Evolutionary conservation across 2,329 filamentous ascomycete genomes (phyloP).

Genomic region (Huntiella abstrusa): DNA sequence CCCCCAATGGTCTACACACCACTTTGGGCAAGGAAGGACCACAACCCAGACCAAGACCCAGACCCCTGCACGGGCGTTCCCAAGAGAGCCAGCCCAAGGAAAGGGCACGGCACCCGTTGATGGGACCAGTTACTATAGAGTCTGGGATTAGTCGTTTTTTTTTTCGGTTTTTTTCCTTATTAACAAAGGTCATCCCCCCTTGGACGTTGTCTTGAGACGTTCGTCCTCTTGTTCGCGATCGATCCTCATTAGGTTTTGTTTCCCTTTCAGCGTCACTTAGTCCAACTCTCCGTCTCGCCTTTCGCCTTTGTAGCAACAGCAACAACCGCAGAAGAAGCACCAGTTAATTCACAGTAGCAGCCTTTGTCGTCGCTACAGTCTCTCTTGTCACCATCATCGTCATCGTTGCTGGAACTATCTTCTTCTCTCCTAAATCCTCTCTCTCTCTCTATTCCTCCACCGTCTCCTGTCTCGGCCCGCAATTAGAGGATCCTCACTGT

Average conservation of each 20-base stretch:
- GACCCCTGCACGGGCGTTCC: too few species aligned
- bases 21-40: too few species aligned
- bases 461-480: too few species aligned
- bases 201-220: slow-evolving; percentile 3
- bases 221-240: slow-evolving; percentile 6
- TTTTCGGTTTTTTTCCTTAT: slow-evolving; percentile 5
- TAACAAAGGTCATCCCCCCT: slow-evolving; percentile 8
- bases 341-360: neutral
- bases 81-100: too few species aligned
- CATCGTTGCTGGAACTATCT: too few species aligned
- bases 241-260: slow-evolving; percentile 9
- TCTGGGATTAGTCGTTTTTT: neutral
- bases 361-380: neutral
- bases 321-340: too few species aligned
- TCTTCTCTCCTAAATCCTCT: too few species aligned
- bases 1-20: too few species aligned
- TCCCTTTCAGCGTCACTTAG: slow-evolving; percentile 5
- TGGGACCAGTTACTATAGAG: neutral
- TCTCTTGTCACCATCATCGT: neutral
- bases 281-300: slow-evolving; percentile 4
- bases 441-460: too few species aligned
- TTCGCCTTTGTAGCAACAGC: neutral
- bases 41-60: too few species aligned
- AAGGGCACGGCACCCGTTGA: neutral
- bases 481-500: neutral